Evolutionary conservation across 164 flowering plant species (phyloP).

Genomic region (Akebia trifoliata): DNA sequence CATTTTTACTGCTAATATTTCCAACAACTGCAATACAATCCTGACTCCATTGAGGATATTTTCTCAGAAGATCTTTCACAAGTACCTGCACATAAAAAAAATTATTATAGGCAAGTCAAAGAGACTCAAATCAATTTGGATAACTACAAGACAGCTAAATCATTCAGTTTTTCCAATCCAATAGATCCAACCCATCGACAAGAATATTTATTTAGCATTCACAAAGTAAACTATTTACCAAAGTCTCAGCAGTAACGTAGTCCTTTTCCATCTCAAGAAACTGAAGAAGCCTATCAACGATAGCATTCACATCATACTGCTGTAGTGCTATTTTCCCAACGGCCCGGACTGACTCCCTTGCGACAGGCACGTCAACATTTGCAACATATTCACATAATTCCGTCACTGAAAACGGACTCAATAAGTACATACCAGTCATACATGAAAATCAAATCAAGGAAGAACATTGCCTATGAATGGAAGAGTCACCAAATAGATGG

Average conservation of each 20-base stretch:
- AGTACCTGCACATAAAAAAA: constrained; percentile 55
- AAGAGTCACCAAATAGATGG: constrained; percentile 7
- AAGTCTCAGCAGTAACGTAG: constrained; percentile 95
- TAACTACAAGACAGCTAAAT: not conserved
- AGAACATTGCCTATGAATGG: constrained; percentile 4
- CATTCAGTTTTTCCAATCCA: no score
- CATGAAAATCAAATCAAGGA: constrained; percentile 13
- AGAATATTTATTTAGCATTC: constrained; percentile 4
- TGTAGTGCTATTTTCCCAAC: constrained; percentile 98
- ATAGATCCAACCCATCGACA: no score
- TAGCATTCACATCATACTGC: constrained; percentile 99
- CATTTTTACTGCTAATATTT: constrained; percentile 86
- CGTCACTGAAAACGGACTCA: constrained; percentile 69
- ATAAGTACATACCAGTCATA: constrained; percentile 18
- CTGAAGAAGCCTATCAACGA: constrained; percentile 98
- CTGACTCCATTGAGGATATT: constrained; percentile 99
- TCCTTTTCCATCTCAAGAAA: constrained; percentile 99
- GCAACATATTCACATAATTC: constrained; percentile 99
- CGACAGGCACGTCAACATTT: constrained; percentile 93
- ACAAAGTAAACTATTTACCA: constrained; percentile 33
- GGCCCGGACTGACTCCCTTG: constrained; percentile 97
- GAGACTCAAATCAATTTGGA: not conserved
- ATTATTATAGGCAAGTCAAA: not conserved
- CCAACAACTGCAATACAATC: constrained; percentile 99
- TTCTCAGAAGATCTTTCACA: constrained; percentile 91